These are phyloP conservation scores for Xylaria grammica DNA, from an alignment of 495 filamentous ascomycete genomes.

Conservation along the genomic window DNA sequence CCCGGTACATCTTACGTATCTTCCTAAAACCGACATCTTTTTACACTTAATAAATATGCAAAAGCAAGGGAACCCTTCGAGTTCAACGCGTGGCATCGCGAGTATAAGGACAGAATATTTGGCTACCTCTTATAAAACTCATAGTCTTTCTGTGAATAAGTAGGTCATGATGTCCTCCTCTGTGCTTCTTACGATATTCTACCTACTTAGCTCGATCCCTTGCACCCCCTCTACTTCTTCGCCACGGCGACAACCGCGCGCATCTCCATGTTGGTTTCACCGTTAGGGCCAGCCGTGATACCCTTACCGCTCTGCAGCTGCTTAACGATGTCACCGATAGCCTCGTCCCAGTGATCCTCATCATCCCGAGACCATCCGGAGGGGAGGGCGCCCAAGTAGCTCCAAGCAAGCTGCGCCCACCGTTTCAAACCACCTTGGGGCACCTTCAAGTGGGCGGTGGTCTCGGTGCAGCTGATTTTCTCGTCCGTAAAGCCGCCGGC, in stretches of 20 bases:
- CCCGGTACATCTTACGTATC: too few species aligned
- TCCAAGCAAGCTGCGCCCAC: slow-evolving; percentile 32
- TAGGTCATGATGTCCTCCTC: too few species aligned
- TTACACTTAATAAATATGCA: too few species aligned
- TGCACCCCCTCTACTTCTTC: slow-evolving; percentile 24
- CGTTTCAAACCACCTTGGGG: slow-evolving; percentile 21
- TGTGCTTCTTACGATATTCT: too few species aligned
- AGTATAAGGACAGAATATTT: too few species aligned
- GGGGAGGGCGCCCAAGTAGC: slow-evolving; percentile 26
- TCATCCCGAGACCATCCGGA: slow-evolving; percentile 30
- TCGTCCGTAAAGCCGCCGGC: slow-evolving; percentile 20
- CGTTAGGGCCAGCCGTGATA: background rate
- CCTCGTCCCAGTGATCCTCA: slow-evolving; percentile 42
- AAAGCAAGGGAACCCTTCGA: too few species aligned
- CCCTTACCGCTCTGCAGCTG: slow-evolving; percentile 18
- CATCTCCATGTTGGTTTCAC: slow-evolving; percentile 15
- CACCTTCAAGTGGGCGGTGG: slow-evolving; percentile 2
- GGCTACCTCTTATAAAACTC: too few species aligned
- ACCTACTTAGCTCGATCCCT: too few species aligned
- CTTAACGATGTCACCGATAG: slow-evolving; percentile 28
- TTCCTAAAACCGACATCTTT: too few species aligned
- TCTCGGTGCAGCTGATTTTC: background rate
- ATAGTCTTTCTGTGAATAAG: too few species aligned
- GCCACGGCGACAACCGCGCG: slow-evolving; percentile 21
- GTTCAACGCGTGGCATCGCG: too few species aligned